Conservation (phyloP, 257 asterid genomes). For the Mentha longifolia region DNA sequence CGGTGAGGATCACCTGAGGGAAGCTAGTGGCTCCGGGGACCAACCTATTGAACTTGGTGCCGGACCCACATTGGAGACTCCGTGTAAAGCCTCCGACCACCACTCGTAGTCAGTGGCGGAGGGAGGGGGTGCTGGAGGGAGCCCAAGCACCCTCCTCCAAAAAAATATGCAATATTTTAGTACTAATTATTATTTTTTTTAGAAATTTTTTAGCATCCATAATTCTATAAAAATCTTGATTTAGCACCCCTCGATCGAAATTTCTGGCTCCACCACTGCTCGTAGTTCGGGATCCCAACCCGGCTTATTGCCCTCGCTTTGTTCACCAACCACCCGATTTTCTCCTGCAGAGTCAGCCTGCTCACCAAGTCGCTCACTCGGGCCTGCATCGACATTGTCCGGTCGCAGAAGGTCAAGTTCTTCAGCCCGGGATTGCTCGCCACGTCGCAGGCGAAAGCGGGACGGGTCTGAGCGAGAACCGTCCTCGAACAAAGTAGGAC, state of each 20-base stretch:
- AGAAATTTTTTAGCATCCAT: too few relatives aligned
- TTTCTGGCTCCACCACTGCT: slow-evolving; percentile 96
- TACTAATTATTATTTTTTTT: too few relatives aligned
- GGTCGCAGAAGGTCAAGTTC: slow-evolving; percentile 61
- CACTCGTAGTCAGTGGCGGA: too few relatives aligned
- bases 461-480: slow-evolving; percentile 42
- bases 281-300: slow-evolving; percentile 71
- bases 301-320: slow-evolving; percentile 49
- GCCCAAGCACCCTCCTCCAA: too few relatives aligned
- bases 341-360: slow-evolving; percentile 66
- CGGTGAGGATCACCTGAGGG: slow-evolving; percentile 76
- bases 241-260: too few relatives aligned
- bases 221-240: too few relatives aligned
- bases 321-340: slow-evolving; percentile 64
- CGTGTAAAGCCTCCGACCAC: slow-evolving; percentile 81
- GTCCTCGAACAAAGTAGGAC: too few relatives aligned
- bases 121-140: too few relatives aligned
- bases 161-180: too few relatives aligned
- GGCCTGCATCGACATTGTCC: slow-evolving; percentile 42
- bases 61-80: slow-evolving; percentile 63
- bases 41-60: slow-evolving; percentile 49
- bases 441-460: slow-evolving; percentile 70
- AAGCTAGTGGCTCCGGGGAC: slow-evolving; percentile 88
- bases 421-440: slow-evolving; percentile 50
- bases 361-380: slow-evolving; percentile 60